Evolutionary conservation across 1,139 yeast species (phyloP).

Genomic region (Hansenula anomala): DNA sequence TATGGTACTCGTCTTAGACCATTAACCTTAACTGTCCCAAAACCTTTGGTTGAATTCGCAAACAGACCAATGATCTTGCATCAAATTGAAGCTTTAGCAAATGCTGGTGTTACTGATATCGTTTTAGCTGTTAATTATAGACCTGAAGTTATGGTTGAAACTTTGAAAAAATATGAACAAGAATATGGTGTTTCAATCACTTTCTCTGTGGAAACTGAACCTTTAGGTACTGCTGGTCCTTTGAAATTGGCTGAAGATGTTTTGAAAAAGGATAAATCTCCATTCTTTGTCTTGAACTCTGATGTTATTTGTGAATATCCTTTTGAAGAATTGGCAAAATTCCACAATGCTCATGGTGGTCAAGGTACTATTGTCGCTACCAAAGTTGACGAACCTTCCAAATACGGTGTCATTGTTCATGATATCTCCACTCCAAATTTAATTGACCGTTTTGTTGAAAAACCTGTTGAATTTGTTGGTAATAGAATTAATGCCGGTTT

Average conservation of each 20-base stretch:
- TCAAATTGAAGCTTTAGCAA: conserved; percentile 96
- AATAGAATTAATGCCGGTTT: conserved; percentile 97
- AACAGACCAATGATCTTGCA: conserved; percentile 97
- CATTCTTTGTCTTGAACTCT: conserved; percentile 96
- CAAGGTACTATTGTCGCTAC: conserved; percentile 98
- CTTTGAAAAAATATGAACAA: conserved; percentile 89
- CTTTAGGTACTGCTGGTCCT: conserved; percentile 99
- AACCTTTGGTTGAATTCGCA: conserved; percentile 97
- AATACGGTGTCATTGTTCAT: conserved; percentile 99
- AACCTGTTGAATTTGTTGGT: conserved; percentile 98
- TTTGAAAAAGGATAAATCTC: conserved; percentile 89
- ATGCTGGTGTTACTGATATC: conserved; percentile 98
- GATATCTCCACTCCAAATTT: conserved; percentile 88
- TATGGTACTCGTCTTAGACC: conserved; percentile 99
- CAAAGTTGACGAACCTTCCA: conserved; percentile 98
- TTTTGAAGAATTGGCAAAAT: conserved; percentile 82
- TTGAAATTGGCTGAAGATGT: conserved; percentile 94
- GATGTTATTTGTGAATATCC: conserved; percentile 99
- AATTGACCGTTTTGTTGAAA: conserved; percentile 98
- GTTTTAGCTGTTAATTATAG: conserved; percentile 98
- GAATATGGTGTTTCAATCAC: conserved; percentile 94
- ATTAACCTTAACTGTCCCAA: conserved; percentile 92
- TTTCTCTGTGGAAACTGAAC: conserved; percentile 98
- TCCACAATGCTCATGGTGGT: conserved; percentile 96
- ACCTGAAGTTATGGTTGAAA: conserved; percentile 98